These are phyloP conservation scores for Saccharomycopsis guyanensis DNA, from an alignment of 805 yeast genomes.

Conservation along the genomic window DNA sequence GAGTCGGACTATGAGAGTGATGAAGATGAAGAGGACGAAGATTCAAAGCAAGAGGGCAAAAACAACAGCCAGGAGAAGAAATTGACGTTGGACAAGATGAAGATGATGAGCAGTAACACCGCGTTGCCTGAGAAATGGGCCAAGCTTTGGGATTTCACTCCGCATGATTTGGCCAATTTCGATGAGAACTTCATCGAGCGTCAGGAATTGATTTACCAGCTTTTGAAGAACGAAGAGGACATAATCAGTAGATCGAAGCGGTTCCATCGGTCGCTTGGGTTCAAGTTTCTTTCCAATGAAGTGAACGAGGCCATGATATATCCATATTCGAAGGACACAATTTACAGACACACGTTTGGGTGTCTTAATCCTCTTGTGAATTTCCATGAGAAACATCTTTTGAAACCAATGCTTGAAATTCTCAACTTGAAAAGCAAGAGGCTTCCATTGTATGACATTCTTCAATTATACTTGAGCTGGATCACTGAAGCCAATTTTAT, in stretches of 20 bases:
- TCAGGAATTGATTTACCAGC: slow-evolving; percentile 17
- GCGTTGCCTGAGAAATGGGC: slow-evolving; percentile 18
- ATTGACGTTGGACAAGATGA: slow-evolving; percentile 13
- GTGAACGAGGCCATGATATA: slow-evolving; percentile 14
- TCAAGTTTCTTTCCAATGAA: slow-evolving; percentile 15
- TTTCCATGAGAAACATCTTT: slow-evolving; percentile 18
- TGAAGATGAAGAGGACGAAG: slow-evolving; percentile 7
- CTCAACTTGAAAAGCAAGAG: slow-evolving; percentile 14
- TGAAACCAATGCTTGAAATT: slow-evolving; percentile 20
- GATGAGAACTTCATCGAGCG: slow-evolving; percentile 10
- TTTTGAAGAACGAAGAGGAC: slow-evolving; percentile 16
- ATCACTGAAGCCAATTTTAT: slow-evolving; percentile 17
- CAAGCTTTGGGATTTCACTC: slow-evolving; percentile 16
- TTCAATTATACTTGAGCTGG: slow-evolving; percentile 17
- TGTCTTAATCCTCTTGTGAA: slow-evolving; percentile 19
- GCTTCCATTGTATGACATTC: slow-evolving; percentile 16
- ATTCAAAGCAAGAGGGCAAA: slow-evolving; percentile 1
- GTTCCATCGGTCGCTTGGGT: slow-evolving; percentile 16
- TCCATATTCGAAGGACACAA: slow-evolving; percentile 15
- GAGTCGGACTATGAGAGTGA: slow-evolving; percentile 8
- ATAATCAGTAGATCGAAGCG: slow-evolving; percentile 11
- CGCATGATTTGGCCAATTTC: slow-evolving; percentile 8
- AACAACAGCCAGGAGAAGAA: slow-evolving; percentile 8
- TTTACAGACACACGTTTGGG: slow-evolving; percentile 20
- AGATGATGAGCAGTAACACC: slow-evolving; percentile 14